A percentile compares a stretch with the other conserved stretches of the same genome.
phyloP scores from a whole-genome alignment of 805 yeast species.

The Lachancea lanzarotensis region DNA sequence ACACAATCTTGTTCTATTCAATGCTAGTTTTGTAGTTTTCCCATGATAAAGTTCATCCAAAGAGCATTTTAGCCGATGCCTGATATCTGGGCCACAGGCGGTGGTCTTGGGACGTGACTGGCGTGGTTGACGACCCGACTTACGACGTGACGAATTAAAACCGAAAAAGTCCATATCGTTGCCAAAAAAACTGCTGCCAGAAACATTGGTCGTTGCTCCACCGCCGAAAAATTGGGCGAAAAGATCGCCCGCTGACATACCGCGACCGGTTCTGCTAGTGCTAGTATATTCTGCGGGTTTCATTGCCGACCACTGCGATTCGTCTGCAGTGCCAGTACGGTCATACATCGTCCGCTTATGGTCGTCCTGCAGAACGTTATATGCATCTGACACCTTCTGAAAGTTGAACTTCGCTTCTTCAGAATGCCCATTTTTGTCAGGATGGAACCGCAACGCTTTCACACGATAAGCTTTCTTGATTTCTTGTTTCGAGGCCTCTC shows the following conservation, averaged over 20 bases:
- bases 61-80: constrained; percentile 46
- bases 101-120: constrained; percentile 1
- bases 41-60: constrained; percentile 55
- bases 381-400: constrained; percentile 59
- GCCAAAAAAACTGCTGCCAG: constrained; percentile 3
- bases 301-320: constrained; percentile 11
- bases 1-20: constrained; percentile 48
- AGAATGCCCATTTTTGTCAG: constrained; percentile 52
- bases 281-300: constrained; percentile 7
- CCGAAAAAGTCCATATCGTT: constrained; percentile 2
- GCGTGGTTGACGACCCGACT: no score
- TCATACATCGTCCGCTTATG: constrained; percentile 46
- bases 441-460: constrained; percentile 51
- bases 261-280: constrained; percentile 8
- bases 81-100: constrained; percentile 46
- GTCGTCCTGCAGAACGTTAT: constrained; percentile 50
- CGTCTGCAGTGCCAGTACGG: constrained; percentile 37
- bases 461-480: constrained; percentile 51
- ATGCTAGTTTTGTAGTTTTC: constrained; percentile 46
- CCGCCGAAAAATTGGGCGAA: constrained; percentile 28
- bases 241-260: constrained; percentile 25
- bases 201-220: constrained; percentile 4
- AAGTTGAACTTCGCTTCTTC: constrained; percentile 48
- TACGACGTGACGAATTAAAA: not conserved
- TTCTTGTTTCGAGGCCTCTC: constrained; percentile 41